These are phyloP conservation scores for Smallanthus sonchifolius DNA, from an alignment of 129 eudicot species.

Conservation along the genomic window DNA sequence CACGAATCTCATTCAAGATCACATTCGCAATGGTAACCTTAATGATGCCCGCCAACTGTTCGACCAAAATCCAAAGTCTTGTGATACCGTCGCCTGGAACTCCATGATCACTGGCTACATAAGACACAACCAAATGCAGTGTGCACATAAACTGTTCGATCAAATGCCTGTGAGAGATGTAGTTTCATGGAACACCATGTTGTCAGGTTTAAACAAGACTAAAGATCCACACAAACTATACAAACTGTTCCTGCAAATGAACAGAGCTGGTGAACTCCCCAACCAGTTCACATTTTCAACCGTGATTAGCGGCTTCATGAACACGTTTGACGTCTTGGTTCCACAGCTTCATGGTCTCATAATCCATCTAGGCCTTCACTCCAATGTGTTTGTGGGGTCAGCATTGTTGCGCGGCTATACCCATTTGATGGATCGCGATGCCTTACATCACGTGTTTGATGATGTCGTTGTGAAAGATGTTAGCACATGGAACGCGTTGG, in stretches of 20 bases:
- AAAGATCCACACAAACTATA: constrained; percentile 22
- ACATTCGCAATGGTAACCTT: constrained; percentile 38
- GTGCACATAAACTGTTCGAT: constrained; percentile 62
- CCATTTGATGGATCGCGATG: constrained; percentile 28
- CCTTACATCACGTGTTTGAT: constrained; percentile 48
- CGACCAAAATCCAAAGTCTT: constrained; percentile 39
- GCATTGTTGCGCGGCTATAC: constrained; percentile 75
- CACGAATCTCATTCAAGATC: constrained; percentile 31
- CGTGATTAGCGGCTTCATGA: constrained; percentile 42
- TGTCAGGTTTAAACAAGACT: constrained; percentile 49
- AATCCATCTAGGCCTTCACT: constrained; percentile 39
- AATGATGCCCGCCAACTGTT: constrained; percentile 52
- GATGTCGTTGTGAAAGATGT: constrained; percentile 54
- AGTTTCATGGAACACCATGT: constrained; percentile 77
- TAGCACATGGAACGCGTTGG: constrained; percentile 62
- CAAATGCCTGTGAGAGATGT: constrained; percentile 67
- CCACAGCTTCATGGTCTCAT: constrained; percentile 66
- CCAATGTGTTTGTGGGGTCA: constrained; percentile 64
- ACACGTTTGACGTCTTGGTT: constrained; percentile 31
- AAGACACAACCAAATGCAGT: constrained; percentile 36
- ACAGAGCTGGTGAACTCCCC: constrained; percentile 36
- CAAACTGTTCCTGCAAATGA: constrained; percentile 44
- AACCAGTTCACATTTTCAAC: constrained; percentile 56
- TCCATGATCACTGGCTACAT: constrained; percentile 48
- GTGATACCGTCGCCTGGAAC: constrained; percentile 57